Conservation (phyloP, 1,284 basidiomycete species). For the Pseudozyma flocculosa region DNA sequence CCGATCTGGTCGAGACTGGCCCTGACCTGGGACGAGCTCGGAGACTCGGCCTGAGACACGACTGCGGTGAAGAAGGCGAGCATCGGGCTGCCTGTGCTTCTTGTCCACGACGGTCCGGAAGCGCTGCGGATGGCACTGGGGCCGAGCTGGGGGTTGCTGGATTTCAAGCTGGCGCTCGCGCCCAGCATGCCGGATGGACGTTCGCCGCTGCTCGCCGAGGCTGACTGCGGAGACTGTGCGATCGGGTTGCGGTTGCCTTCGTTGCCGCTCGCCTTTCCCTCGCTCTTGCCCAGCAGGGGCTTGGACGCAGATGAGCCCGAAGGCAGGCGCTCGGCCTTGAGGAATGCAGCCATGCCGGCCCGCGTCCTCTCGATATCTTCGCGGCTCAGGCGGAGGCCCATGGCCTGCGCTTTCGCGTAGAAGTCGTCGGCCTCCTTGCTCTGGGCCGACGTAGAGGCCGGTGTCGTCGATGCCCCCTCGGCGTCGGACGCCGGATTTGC, state of each 20-base stretch:
- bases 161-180: too few species aligned
- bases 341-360: constrained; percentile 52
- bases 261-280: too few species aligned
- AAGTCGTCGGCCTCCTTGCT: constrained; percentile 44
- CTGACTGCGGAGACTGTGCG: too few species aligned
- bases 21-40: constrained; percentile 19
- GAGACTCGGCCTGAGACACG: constrained; percentile 21
- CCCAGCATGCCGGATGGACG: too few species aligned
- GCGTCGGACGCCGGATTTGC: too few species aligned
- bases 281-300: too few species aligned
- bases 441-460: constrained; percentile 3
- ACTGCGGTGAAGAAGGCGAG: constrained; percentile 45
- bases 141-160: constrained; percentile 1
- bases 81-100: constrained; percentile 34
- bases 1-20: constrained; percentile 44
- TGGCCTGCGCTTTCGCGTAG: constrained; percentile 52
- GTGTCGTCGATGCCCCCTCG: too few species aligned
- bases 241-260: too few species aligned
- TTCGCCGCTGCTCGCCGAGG: too few species aligned
- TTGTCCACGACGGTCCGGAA: constrained; percentile 14
- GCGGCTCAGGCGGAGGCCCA: constrained; percentile 50
- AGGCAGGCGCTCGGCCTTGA: constrained; percentile 47
- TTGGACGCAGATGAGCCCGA: constrained; percentile 1
- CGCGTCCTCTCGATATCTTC: constrained; percentile 54
- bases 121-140: constrained; percentile 14